Evolutionary conservation across 305 asterid species (phyloP).

Genomic region (Fraxinus angustifolia): DNA sequence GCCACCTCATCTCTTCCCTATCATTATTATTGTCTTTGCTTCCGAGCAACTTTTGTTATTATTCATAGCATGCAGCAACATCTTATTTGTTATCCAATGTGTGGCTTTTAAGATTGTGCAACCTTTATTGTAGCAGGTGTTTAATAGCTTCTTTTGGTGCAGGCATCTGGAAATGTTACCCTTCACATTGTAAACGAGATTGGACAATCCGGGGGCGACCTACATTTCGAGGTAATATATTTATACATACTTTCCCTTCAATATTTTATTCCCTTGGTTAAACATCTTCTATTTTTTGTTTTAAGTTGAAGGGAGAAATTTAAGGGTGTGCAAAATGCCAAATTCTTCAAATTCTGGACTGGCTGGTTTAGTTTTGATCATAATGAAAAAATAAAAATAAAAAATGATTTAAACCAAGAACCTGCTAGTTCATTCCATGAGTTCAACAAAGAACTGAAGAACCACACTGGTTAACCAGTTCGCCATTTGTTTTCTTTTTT

Average conservation of each 20-base stretch:
- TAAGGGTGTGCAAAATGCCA: background rate
- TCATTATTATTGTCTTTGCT: background rate
- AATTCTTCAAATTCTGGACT: background rate
- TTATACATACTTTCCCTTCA: background rate
- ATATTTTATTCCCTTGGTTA: background rate
- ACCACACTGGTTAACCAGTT: background rate
- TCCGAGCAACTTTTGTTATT: background rate
- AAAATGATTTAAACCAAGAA: background rate
- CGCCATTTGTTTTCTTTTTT: background rate
- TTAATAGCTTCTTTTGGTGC: constrained; percentile 21
- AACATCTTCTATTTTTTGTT: background rate
- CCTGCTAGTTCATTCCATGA: background rate
- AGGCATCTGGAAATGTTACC: constrained; percentile 99
- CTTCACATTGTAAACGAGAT: constrained; percentile 80
- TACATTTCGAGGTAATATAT: constrained; percentile 75
- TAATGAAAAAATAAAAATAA: background rate
- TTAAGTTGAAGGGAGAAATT: background rate
- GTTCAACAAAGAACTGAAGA: background rate
- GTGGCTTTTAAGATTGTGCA: constrained; percentile 4
- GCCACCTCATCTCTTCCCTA: background rate
- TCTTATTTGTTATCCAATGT: background rate
- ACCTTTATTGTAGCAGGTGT: constrained; percentile 18
- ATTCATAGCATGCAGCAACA: background rate
- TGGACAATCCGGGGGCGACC: constrained; percentile 93
- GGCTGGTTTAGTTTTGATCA: background rate